These are phyloP conservation scores for Vigna unguiculata DNA, from an alignment of 306 rosid species.

Conservation along the genomic window DNA sequence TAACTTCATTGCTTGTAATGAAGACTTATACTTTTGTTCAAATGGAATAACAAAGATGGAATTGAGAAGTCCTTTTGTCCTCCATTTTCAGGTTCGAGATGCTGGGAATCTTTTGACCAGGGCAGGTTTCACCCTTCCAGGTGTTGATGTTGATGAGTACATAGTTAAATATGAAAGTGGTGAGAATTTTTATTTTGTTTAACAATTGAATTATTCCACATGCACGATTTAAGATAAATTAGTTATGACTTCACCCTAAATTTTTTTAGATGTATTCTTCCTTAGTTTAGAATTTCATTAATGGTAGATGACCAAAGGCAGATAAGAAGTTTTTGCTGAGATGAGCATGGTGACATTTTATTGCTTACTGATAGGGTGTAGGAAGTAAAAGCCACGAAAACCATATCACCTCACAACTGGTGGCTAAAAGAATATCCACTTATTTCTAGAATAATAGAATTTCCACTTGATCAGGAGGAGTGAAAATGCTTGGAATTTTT, in stretches of 20 bases:
- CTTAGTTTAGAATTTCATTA: constrained; percentile 23
- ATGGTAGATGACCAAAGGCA: constrained; percentile 34
- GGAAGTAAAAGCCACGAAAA: constrained; percentile 31
- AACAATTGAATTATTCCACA: constrained; percentile 26
- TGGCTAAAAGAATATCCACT: constrained; percentile 26
- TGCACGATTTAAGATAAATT: constrained; percentile 28
- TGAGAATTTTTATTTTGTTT: constrained; percentile 52
- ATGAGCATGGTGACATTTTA: constrained; percentile 18
- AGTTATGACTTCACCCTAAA: constrained; percentile 28
- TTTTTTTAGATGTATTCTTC: constrained; percentile 12
- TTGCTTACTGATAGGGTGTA: constrained; percentile 10
- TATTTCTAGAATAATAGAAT: neutral
- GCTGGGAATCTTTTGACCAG: constrained; percentile 98
- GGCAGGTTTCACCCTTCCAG: constrained; percentile 91
- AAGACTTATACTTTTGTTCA: constrained; percentile 21
- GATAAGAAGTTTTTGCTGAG: constrained; percentile 21
- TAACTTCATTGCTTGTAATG: constrained; percentile 17
- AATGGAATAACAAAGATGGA: constrained; percentile 29
- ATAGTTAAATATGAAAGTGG: constrained; percentile 85
- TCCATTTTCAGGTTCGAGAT: constrained; percentile 78
- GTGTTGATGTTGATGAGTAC: constrained; percentile 95
- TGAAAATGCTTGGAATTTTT: constrained; percentile 7
- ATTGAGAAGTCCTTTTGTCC: constrained; percentile 33
- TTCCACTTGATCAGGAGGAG: neutral
- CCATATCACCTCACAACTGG: neutral